Evolutionary conservation across 371 early-diverging fungal species (phyloP), one percentile per base, ranked within the genome.

Genomic region (Syncephalastrum sp.): DNA sequence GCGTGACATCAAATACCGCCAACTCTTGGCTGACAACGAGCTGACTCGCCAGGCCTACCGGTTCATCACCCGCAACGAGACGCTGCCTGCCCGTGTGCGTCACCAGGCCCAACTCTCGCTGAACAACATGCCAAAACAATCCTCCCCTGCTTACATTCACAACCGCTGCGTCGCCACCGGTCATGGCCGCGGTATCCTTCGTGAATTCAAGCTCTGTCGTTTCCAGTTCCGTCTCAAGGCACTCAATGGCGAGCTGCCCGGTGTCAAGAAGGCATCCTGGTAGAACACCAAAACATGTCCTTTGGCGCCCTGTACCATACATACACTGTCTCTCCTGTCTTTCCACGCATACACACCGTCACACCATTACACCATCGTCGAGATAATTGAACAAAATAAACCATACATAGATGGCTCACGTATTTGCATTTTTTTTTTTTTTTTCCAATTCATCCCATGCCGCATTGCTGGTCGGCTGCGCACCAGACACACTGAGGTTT

Each of bases 181-280:
- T 21, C 87, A 92, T 54, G 93, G 88, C 23, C 87, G 88, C 66
- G 92, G 92, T 81, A 70, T 93, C 41, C 74, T 93, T 49, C 82
- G 87, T 68, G 89, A 88, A 60, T 91, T 89, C 79, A 84, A 82
- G 56, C 63, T 93, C 52, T 91, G 90, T 58, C 79, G 92, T 56
- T 87, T 84, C 76, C 91, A 89, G 70, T 93, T 93, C 79, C 87
- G 92, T 61, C 55, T 88, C 51, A 89, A 89, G 70, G 93, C 93
- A 6, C 68, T 91, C 50, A 86, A 83, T 50, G 93, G 93, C 50
- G 88, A 90, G 48, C 70, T 93, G 54, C 90, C 92, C 8, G 93
- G 93, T 63, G 92, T 93, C 49, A 83, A 82, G 70, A 92, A 91
- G 70, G 71, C 90, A 14, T 84, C 87, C 50, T 93, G 93, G 93